A percentile compares a stretch with the other conserved stretches of the same genome.
Conservation (phyloP, 2,329 filamentous ascomycete genomes). For the Nemania abortiva region DNA sequence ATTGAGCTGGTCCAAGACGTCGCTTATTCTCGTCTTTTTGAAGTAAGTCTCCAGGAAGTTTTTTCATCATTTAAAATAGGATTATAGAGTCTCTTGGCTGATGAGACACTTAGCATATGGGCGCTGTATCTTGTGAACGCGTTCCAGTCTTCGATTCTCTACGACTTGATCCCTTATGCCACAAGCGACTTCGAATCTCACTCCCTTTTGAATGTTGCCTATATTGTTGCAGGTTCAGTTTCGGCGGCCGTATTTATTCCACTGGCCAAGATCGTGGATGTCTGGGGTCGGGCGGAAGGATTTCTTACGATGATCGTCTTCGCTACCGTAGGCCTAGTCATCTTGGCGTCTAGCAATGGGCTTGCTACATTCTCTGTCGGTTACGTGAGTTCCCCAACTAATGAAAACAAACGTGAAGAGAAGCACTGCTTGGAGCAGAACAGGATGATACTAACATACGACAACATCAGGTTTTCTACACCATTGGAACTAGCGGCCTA, state of each 20-base stretch:
- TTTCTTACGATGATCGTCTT: constrained; percentile 62
- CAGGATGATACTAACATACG: background rate
- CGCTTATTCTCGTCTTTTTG: constrained; percentile 55
- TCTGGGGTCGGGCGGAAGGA: constrained; percentile 69
- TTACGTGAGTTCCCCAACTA: constrained; percentile 53
- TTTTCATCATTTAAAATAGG: background rate
- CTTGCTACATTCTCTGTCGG: constrained; percentile 59
- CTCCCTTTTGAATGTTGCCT: constrained; percentile 60
- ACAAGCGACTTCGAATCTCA: constrained; percentile 59
- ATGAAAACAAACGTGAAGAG: background rate
- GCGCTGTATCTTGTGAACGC: constrained; percentile 57
- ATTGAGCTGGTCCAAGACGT: constrained; percentile 54
- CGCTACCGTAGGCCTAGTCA: constrained; percentile 60
- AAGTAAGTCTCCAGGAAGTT: constrained; percentile 49
- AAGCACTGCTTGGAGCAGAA: background rate
- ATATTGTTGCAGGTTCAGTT: constrained; percentile 61
- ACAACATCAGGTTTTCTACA: constrained; percentile 58
- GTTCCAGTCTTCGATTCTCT: constrained; percentile 53
- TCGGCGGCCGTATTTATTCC: constrained; percentile 67
- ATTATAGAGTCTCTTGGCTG: constrained; percentile 15
- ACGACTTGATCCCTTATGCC: constrained; percentile 54
- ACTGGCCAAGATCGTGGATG: constrained; percentile 68
- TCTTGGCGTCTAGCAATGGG: constrained; percentile 67
- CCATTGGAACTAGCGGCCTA: constrained; percentile 66
- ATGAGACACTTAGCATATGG: constrained; percentile 53